phyloP scores from a whole-genome alignment of 1,284 basidiomycete genomes.

The Quambalaria eucalypti region DNA sequence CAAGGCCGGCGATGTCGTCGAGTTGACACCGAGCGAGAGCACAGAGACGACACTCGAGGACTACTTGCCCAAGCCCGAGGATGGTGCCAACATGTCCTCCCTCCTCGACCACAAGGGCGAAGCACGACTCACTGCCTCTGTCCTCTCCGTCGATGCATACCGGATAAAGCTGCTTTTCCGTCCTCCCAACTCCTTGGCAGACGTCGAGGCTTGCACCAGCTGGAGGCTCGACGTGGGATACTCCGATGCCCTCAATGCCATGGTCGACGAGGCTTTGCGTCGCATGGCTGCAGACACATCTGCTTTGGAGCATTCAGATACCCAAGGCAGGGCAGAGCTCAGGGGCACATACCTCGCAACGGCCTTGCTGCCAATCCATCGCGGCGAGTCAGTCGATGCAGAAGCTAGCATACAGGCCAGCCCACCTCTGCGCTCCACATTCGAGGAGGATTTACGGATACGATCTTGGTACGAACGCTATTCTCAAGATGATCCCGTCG shows the following conservation, averaged over 20 bases:
- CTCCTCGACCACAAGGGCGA: not conserved
- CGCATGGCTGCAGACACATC: slow-evolving; percentile 57
- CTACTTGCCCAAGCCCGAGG: not conserved
- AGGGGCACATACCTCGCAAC: slow-evolving; percentile 36
- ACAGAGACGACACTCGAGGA: not conserved
- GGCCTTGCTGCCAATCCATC: slow-evolving; percentile 46
- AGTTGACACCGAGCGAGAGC: not conserved
- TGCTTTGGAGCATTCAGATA: not conserved
- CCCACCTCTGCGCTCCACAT: slow-evolving; percentile 53
- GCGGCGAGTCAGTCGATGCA: not conserved
- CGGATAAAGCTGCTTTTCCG: slow-evolving; percentile 33
- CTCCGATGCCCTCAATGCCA: slow-evolving; percentile 60
- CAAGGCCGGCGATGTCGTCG: slow-evolving; percentile 6
- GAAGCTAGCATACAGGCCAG: too few relatives aligned
- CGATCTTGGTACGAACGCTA: slow-evolving; percentile 48
- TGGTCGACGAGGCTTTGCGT: slow-evolving; percentile 63
- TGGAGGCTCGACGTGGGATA: slow-evolving; percentile 61
- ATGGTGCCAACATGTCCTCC: not conserved
- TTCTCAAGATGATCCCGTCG: slow-evolving; percentile 53
- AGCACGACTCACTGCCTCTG: slow-evolving; percentile 2
- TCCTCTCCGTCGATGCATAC: slow-evolving; percentile 23
- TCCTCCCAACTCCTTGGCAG: slow-evolving; percentile 20
- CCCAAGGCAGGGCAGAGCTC: slow-evolving; percentile 2
- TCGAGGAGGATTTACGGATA: slow-evolving; percentile 52
- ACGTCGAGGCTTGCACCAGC: slow-evolving; percentile 27